Percentiles rank a stretch among this genome's conserved stretches.
Conservation (phyloP, 345 rosid genomes). For the Acer negundo region DNA sequence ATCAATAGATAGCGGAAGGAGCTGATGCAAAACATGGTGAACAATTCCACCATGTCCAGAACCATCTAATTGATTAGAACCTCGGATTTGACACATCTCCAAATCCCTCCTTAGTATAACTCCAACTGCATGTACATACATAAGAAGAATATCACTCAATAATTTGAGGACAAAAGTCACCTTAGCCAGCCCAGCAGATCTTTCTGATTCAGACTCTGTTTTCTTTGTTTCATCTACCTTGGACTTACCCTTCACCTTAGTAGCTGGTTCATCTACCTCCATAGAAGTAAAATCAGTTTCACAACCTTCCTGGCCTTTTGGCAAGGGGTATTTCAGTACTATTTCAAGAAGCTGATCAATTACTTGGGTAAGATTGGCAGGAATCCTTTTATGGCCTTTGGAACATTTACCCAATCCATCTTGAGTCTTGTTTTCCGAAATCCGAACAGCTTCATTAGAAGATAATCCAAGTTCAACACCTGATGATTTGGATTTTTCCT, state of each 20-base stretch:
- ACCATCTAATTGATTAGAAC: slow-evolving; percentile 56
- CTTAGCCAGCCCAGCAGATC: slow-evolving; percentile 86
- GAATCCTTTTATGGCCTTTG: slow-evolving; percentile 78
- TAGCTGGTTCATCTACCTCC: slow-evolving; percentile 86
- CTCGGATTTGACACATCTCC: slow-evolving; percentile 71
- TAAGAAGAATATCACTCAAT: slow-evolving; percentile 85
- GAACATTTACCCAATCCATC: slow-evolving; percentile 78
- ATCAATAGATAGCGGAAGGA: slow-evolving; percentile 71
- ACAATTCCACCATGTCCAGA: slow-evolving; percentile 66
- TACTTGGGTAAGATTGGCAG: slow-evolving; percentile 80
- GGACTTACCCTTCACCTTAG: slow-evolving; percentile 85
- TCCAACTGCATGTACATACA: slow-evolving; percentile 87
- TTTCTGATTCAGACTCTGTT: slow-evolving; percentile 65
- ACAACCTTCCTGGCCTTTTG: slow-evolving; percentile 57
- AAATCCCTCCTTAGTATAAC: slow-evolving; percentile 82
- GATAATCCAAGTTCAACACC: slow-evolving; percentile 59
- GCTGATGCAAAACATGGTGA: slow-evolving; percentile 74
- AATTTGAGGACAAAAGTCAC: slow-evolving; percentile 87
- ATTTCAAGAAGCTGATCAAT: slow-evolving; percentile 97
- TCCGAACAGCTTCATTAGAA: slow-evolving; percentile 64
- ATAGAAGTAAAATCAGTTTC: slow-evolving; percentile 44
- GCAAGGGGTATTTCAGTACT: slow-evolving; percentile 66
- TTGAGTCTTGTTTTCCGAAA: slow-evolving; percentile 71
- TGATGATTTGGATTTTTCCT: slow-evolving; percentile 60
- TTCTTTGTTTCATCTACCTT: slow-evolving; percentile 72